Evolutionary conservation across 2,329 filamentous ascomycete genomes (phyloP).

Genomic region (Byssothecium circinans): DNA sequence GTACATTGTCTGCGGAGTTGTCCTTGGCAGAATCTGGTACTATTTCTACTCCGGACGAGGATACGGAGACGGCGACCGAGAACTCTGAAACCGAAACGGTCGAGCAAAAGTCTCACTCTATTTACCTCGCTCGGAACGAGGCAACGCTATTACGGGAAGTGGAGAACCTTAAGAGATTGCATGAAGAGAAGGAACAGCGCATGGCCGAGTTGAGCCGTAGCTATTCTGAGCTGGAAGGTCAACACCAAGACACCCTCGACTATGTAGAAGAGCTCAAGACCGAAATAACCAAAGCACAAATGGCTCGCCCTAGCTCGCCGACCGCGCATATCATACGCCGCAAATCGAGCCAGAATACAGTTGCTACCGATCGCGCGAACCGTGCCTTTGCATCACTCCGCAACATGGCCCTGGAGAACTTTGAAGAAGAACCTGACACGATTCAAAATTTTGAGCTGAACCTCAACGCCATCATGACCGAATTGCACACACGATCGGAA

Average conservation of each 20-base stretch:
- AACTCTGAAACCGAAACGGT: constrained; percentile 61
- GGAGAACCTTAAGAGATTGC: constrained; percentile 68
- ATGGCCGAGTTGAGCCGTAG: constrained; percentile 73
- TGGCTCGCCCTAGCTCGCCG: constrained; percentile 62
- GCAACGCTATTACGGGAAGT: constrained; percentile 59
- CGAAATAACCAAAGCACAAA: constrained; percentile 77
- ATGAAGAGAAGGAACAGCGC: constrained; percentile 74
- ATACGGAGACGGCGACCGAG: constrained; percentile 61
- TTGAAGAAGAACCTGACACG: constrained; percentile 77
- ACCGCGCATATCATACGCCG: constrained; percentile 81
- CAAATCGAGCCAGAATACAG: constrained; percentile 87
- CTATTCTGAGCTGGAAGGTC: constrained; percentile 79
- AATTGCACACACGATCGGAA: constrained; percentile 83
- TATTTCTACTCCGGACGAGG: constrained; percentile 32
- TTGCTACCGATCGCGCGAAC: constrained; percentile 86
- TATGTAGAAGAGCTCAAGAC: constrained; percentile 90
- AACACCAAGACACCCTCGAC: constrained; percentile 79
- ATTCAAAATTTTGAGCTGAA: constrained; percentile 94
- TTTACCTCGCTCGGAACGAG: constrained; percentile 17
- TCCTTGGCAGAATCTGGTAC: constrained; percentile 74
- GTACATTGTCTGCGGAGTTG: constrained; percentile 90
- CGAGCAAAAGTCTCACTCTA: constrained; percentile 25
- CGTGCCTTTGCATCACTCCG: constrained; percentile 87
- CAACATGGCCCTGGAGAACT: constrained; percentile 83
- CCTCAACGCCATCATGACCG: constrained; percentile 87